Evolutionary conservation across 1,284 basidiomycete species (phyloP), one percentile per base, ranked within the genome.

Genomic region (Gomphus bonarii): DNA sequence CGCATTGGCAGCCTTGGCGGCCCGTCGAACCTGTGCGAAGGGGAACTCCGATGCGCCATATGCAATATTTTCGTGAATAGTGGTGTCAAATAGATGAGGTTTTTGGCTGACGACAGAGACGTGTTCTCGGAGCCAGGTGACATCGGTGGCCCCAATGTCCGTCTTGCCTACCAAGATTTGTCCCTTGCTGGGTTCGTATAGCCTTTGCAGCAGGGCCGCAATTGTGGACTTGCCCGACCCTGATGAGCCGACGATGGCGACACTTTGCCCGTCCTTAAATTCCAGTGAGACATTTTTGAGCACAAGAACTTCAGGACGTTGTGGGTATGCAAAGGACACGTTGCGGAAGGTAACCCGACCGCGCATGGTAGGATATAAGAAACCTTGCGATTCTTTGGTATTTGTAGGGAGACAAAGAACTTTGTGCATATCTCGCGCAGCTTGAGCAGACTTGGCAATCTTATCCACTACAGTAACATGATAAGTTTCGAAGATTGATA

Each of bases 151-250:
- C 30, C 67, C 64, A 3, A 94, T 72, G 1, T 77, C 69, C 54
- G 72, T 69, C 1, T 70, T 70, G 46, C 81, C 85, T 38, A 91
- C 69, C 14, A 72, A 69, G 62, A 97, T 81, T 1, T 64, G 65
- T 0, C 94, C 94, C 0, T 69, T 65, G 2, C 67, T 67, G 0
- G 92, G 91, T 64, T 92, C 86, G 72, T 95, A 97, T 20, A 97
- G 72, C 0, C 92, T 75, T 68, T 97, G 91, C 2, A 97, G 73
- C 3, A 97, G 76, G 0, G 85, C 75, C 0, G 88, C 84, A 62
- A 95, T 75, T 1, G 93, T 95, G 18, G 89, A 91, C 72, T 95
- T 95, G 53, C 93, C 93, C 16, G 81, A 89, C 0, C 93, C 93
- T 1, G 91, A 94, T 0, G 87, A 72, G 9, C 93, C 93, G 14